phyloP scores from a whole-genome alignment of 352 stramenopile species.

The Pythium plurisporium region DNA sequence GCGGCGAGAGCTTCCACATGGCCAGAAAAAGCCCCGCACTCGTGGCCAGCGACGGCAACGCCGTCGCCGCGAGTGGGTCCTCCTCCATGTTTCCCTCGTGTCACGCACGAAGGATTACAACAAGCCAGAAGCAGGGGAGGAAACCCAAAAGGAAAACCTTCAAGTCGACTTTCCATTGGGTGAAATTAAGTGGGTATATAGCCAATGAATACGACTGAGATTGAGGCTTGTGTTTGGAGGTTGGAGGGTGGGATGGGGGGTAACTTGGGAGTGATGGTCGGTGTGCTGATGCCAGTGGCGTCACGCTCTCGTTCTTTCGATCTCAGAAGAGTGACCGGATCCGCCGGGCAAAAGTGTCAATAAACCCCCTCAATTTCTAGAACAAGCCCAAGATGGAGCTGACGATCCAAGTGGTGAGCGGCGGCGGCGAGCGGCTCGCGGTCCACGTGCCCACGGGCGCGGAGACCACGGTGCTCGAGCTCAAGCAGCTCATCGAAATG shows the following conservation, averaged over 20 bases:
- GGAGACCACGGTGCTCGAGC: constrained; percentile 42
- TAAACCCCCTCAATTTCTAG: constrained; percentile 3
- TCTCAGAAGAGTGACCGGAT: constrained; percentile 4
- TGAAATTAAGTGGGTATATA: not conserved
- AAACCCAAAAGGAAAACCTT: not conserved
- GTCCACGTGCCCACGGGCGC: constrained; percentile 38
- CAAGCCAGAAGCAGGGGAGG: too few species aligned
- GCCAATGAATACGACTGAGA: not conserved
- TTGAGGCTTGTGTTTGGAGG: not conserved
- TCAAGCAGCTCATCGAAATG: constrained; percentile 66
- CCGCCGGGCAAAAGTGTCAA: not conserved
- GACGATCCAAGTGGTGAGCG: constrained; percentile 68
- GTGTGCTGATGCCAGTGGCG: too few species aligned
- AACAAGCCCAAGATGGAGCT: constrained; percentile 28
- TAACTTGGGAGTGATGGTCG: not conserved
- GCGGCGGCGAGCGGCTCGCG: constrained; percentile 48
- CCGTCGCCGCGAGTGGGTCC: constrained; percentile 13
- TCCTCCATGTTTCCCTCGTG: constrained; percentile 8
- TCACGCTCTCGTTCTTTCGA: not conserved
- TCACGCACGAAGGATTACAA: too few species aligned
- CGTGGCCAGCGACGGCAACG: constrained; percentile 25
- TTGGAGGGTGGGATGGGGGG: not conserved
- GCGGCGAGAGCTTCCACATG: constrained; percentile 7
- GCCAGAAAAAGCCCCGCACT: constrained; percentile 16
- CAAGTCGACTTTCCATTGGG: not conserved